These are phyloP conservation scores for Echinochloa phyllopogon DNA, from an alignment of 176 grass and related monocot species.

Conservation along the genomic window DNA sequence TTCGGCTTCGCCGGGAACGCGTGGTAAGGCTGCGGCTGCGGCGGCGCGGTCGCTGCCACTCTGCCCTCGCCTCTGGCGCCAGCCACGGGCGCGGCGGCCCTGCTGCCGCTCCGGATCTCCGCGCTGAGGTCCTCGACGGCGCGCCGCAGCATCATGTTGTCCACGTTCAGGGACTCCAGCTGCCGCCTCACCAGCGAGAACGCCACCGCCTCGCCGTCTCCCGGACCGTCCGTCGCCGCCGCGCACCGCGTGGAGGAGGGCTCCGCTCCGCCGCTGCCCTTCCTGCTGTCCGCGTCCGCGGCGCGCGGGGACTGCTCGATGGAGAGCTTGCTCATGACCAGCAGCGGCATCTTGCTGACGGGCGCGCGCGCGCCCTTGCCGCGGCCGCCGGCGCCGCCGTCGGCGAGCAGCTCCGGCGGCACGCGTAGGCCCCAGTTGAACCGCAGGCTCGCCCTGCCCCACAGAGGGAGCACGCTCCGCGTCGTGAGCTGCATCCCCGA, in stretches of 20 bases:
- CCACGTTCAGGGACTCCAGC: constrained; percentile 65
- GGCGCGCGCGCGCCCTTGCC: constrained; percentile 32
- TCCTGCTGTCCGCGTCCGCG: not conserved
- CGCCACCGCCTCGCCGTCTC: constrained; percentile 2
- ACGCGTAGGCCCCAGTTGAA: constrained; percentile 82
- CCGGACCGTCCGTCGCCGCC: not conserved
- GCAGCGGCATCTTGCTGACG: constrained; percentile 72
- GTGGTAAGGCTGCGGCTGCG: constrained; percentile 8
- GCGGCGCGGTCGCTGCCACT: not conserved
- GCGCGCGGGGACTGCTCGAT: constrained; percentile 58
- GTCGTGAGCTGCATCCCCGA: constrained; percentile 74
- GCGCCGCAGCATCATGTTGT: constrained; percentile 63
- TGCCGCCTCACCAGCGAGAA: constrained; percentile 53
- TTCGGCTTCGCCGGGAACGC: constrained; percentile 19
- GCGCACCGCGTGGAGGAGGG: not conserved
- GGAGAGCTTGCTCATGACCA: constrained; percentile 84
- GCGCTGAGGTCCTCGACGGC: constrained; percentile 72
- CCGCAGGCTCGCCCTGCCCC: constrained; percentile 59
- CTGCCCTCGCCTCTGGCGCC: not conserved
- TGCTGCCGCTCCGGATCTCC: constrained; percentile 37
- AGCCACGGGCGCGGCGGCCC: constrained; percentile 3
- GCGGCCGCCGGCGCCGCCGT: constrained; percentile 1
- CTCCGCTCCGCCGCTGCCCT: not conserved
- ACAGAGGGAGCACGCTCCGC: constrained; percentile 69
- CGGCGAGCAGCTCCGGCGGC: constrained; percentile 58